Evolutionary conservation across 1,139 yeast species (phyloP), one percentile per base, ranked within the genome.

Genomic region (Suhomyces atakaporum): DNA sequence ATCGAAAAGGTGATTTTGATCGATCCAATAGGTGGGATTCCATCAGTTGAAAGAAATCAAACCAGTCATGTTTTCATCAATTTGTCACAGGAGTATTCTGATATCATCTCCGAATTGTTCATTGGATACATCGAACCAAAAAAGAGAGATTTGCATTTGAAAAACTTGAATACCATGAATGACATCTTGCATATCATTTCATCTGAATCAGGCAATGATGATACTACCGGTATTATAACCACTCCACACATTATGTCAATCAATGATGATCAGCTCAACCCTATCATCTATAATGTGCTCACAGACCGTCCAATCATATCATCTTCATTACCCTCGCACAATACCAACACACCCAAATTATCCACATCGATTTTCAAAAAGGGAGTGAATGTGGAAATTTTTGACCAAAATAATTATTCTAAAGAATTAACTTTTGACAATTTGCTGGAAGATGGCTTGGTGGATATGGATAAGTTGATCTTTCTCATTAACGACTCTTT

Each of bases 291-390:
- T 60, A 92, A 92, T 55, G 77, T 92, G 7, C 67, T 92, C 26
- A 92, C 98, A 0, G 97, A 92, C 57, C 69, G 97, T 37, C 89
- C 97, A 1, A 74, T 88, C n/a, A 82, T 92, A 11, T 88, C 97
- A 0, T 88, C 97, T 0, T 90, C 97, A 0, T 67, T 92, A 28
- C 97, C 98, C 0, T 80, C 87, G 27, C 67, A 80, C n/a, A 73
- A 77, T 42, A 68, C 71, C 35, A 67, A 80, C 33, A 82, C 89
- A 0, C 87, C 87, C 1, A 71, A 69, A 25, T 59, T 83, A 12
- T 77, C 82, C 16, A 92, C 98, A 0, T 85, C 97, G 0, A 78
- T 92, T 2, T 58, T 90, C 7, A 81, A 90, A 40, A 79, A 77
- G 43, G 98, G 98, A 0, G 73, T 85, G 30, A 75, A 80, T 7